phyloP scores from a whole-genome alignment of 495 filamentous ascomycete species.

The Articulospora tetracladia region DNA sequence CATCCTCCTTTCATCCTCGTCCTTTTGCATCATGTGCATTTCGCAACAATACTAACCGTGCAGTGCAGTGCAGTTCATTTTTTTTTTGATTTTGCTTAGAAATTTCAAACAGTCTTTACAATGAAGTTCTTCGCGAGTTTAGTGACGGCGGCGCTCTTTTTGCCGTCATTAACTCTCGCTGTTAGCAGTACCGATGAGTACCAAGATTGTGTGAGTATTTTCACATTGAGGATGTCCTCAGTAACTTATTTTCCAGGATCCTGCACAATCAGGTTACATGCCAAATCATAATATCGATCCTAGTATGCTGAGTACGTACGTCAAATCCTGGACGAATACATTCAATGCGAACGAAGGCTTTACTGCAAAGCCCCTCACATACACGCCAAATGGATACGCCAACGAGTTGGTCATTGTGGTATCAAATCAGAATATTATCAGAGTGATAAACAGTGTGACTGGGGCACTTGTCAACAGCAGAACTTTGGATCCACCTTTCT shows the following conservation, averaged over 20 bases:
- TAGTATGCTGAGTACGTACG: not conserved
- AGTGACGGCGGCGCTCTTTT: not conserved
- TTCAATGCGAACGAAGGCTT: constrained; percentile 19
- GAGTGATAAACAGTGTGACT: constrained; percentile 31
- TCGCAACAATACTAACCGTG: too few relatives aligned
- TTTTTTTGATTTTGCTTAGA: not conserved
- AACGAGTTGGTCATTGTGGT: constrained; percentile 32
- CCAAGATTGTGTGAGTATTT: not conserved
- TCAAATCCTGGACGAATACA: constrained; percentile 1
- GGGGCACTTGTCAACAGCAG: constrained; percentile 27
- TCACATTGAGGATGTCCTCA: not conserved
- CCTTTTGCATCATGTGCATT: not conserved
- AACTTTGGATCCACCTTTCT: constrained; percentile 30
- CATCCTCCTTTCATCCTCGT: not conserved
- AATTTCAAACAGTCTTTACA: not conserved
- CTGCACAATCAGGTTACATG: constrained; percentile 20
- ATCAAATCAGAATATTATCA: constrained; percentile 34
- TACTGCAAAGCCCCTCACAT: constrained; percentile 35
- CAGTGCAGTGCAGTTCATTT: not conserved
- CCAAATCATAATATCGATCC: constrained; percentile 24
- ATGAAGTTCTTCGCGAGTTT: not conserved
- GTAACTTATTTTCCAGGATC: constrained; percentile 11
- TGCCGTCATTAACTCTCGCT: not conserved
- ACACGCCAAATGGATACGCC: constrained; percentile 26
- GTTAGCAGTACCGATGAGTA: not conserved